These are phyloP conservation scores for Lecanicillium sp. DNA, from an alignment of 2,329 filamentous ascomycete species.

Conservation along the genomic window DNA sequence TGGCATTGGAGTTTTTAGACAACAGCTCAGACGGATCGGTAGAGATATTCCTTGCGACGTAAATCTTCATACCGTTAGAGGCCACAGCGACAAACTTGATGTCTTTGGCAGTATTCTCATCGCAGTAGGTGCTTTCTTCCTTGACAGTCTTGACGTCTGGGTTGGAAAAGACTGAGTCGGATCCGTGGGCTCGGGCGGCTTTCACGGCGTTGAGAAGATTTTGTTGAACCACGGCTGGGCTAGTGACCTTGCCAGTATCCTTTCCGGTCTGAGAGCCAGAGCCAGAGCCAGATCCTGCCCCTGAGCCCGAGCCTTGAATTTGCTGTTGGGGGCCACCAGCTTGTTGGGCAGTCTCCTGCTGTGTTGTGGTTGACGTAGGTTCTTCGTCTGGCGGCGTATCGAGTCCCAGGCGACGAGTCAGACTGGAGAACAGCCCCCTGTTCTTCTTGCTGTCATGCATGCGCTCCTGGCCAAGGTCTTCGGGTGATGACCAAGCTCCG, in stretches of 20 bases:
- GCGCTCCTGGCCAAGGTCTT: conserved; percentile 28
- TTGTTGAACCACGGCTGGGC: conserved; percentile 52
- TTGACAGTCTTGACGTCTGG: conserved; percentile 66
- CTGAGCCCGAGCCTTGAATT: conserved; percentile 8
- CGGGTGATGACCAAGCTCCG: conserved; percentile 65
- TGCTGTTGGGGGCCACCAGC: conserved; percentile 8
- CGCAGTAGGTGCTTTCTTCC: conserved; percentile 81
- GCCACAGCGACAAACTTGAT: conserved; percentile 63
- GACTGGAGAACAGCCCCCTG: conserved; percentile 57
- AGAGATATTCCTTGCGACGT: conserved; percentile 50
- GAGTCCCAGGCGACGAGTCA: conserved; percentile 61
- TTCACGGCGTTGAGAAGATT: conserved; percentile 72
- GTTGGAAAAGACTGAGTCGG: conserved; percentile 61
- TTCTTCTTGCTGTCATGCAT: conserved; percentile 30
- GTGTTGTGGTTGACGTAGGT: conserved; percentile 20
- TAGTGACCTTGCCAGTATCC: conserved; percentile 48
- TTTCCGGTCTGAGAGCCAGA: conserved; percentile 17
- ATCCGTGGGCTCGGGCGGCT: conserved; percentile 69
- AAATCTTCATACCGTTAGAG: conserved; percentile 65
- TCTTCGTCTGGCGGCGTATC: conserved; percentile 39
- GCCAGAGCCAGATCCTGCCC: no score
- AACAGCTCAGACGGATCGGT: conserved; percentile 47
- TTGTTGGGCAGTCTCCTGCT: conserved; percentile 2
- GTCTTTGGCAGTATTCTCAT: conserved; percentile 65
- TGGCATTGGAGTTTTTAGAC: conserved; percentile 44